Base-by-base conservation (phyloP, 1,139 yeast species). In the Suhomyces taliae region DNA sequence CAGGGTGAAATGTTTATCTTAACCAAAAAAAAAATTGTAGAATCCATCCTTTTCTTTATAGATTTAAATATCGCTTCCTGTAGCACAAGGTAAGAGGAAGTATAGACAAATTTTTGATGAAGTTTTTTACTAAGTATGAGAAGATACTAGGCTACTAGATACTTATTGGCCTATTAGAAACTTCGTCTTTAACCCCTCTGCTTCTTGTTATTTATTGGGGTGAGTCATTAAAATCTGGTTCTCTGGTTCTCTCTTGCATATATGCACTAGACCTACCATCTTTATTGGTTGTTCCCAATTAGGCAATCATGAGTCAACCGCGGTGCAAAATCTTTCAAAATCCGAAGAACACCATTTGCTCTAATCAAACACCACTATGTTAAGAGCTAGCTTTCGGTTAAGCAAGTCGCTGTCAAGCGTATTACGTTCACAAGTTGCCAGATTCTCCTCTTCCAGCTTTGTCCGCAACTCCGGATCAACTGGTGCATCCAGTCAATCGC, bases 301-400 rank as follows among this genome's bases (percentile, higher is more conserved):
- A 34, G 66, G 71, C 50, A 66, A 66, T 40, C 43, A 49, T 67
- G 71, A 67, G 57, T 67, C 71, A 67, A 67, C 63, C 73, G 72
- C 72, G 71, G 62, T 67, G 69, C 55, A 55, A 58, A 61, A 66
- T 66, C 70, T 53, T 44, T 46, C 15, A 32, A 42, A 40, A 33
- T 27, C 34, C 19, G 24, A 19, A 39, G 37, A n/a, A 32, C 10
- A 27, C 36, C 34, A 34, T 5, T 36, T 36, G 32, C 4, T 11
- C 9, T 8, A 11, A 2, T 10, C n/a, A 19, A 11, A 12, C 12
- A 7, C 34, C 24, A 42, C 29, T 39, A 54, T 54, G 57, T 48
- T 55, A 41, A 51, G 50, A 49, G 26, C 47, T 10, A 32, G 44
- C 27, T 15, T 35, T 35, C 49, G 47, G 37, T 36, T 41, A 37